Conservation (phyloP, 768 basidiomycete species). For the Bullera alba region DNA sequence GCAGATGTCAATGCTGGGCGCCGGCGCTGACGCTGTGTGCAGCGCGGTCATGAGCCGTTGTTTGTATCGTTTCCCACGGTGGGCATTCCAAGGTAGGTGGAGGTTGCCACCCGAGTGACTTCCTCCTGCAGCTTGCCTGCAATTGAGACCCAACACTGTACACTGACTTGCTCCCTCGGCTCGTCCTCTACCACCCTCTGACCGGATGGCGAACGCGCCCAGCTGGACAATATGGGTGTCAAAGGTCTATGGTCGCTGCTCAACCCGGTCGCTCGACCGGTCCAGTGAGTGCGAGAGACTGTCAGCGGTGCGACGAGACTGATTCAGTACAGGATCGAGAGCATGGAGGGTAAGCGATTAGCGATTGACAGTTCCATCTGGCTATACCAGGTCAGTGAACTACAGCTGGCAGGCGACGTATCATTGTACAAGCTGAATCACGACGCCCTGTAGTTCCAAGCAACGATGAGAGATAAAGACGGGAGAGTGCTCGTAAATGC, state of each 20-base stretch:
- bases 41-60: no score
- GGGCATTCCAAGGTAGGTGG: no score
- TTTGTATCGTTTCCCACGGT: no score
- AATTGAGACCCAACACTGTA: no score
- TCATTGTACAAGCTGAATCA: neutral
- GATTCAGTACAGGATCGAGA: slow-evolving; percentile 63
- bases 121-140: no score
- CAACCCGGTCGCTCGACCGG: slow-evolving; percentile 85
- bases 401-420: neutral
- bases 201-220: no score
- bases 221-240: slow-evolving; percentile 80
- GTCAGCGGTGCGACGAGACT: neutral
- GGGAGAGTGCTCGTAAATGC: slow-evolving; percentile 84
- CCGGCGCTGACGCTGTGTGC: no score
- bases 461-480: slow-evolving; percentile 97
- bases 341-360: slow-evolving; percentile 85
- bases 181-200: no score
- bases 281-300: slow-evolving; percentile 58
- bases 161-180: no score
- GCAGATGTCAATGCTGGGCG: no score
- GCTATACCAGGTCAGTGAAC: slow-evolving; percentile 70
- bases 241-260: slow-evolving; percentile 92
- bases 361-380: slow-evolving; percentile 99
- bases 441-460: slow-evolving; percentile 83
- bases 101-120: no score